A percentile compares a stretch with the other conserved stretches of the same genome.
Conservation (phyloP, 345 rosid species). For the Lumnitzera littorea region DNA sequence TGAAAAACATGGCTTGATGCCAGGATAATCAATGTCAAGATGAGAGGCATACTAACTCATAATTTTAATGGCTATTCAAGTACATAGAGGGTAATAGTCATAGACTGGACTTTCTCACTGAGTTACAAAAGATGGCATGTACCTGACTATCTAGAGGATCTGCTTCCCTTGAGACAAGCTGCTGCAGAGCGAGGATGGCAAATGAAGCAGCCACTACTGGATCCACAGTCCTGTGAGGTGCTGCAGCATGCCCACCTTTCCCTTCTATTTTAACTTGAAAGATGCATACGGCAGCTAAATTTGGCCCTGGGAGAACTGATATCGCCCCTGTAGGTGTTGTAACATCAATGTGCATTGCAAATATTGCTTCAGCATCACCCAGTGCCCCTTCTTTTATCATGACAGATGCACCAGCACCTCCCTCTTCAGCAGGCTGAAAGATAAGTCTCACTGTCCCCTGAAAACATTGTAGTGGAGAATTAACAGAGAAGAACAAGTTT, state of each 20-base stretch:
- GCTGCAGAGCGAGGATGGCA: constrained; percentile 70
- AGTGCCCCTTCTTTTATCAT: constrained; percentile 86
- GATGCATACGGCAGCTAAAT: constrained; percentile 42
- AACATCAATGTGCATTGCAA: constrained; percentile 56
- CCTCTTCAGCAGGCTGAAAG: constrained; percentile 93
- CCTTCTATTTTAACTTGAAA: constrained; percentile 59
- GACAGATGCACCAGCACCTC: constrained; percentile 78
- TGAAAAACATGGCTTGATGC: too few relatives aligned
- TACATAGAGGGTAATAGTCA: not conserved
- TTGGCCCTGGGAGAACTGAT: constrained; percentile 48
- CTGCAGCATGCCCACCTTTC: constrained; percentile 53
- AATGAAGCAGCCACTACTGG: constrained; percentile 67
- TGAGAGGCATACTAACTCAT: too few relatives aligned
- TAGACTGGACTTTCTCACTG: not conserved
- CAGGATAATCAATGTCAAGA: too few relatives aligned
- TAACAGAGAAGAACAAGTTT: too few relatives aligned
- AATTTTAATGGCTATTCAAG: too few relatives aligned
- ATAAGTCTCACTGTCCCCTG: constrained; percentile 88
- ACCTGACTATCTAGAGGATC: constrained; percentile 70
- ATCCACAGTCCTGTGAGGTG: constrained; percentile 45
- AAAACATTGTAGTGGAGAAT: constrained; percentile 1
- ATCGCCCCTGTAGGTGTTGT: constrained; percentile 47
- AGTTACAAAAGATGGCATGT: constrained; percentile 3
- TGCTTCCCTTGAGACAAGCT: constrained; percentile 64
- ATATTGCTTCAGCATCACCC: constrained; percentile 84